Evolutionary conservation across 805 yeast genomes (phyloP).

Genomic region (Nakazawaea ambrosiae): DNA sequence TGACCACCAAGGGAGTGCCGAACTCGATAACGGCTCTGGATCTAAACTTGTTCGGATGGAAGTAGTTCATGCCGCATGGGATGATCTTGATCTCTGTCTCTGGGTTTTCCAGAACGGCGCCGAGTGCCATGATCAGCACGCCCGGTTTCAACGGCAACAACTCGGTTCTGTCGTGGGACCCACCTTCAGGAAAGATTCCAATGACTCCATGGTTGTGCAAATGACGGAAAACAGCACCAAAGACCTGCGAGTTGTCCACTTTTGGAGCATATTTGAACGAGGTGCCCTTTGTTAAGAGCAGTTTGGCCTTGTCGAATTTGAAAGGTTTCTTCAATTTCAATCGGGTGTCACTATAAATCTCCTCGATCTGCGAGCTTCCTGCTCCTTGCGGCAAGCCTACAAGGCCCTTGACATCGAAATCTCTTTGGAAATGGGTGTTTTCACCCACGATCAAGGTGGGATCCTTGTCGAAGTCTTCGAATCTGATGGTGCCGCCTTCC

Average conservation of each 20-base stretch:
- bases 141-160: conserved; percentile 92
- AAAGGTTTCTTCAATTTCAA: conserved; percentile 65
- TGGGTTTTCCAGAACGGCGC: conserved; percentile 74
- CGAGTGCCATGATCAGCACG: conserved; percentile 95
- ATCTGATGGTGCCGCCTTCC: conserved; percentile 45
- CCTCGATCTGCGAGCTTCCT: conserved; percentile 68
- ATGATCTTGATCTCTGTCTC: conserved; percentile 73
- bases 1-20: conserved; percentile 75
- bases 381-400: conserved; percentile 70
- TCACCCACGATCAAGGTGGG: conserved; percentile 55
- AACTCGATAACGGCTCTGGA: conserved; percentile 93
- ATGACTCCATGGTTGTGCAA: conserved; percentile 61
- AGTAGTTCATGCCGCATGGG: conserved; percentile 96
- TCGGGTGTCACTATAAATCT: conserved; percentile 65
- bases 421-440: conserved; percentile 59
- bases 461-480: conserved; percentile 41
- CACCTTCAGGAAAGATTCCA: conserved; percentile 98
- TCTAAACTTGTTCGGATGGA: conserved; percentile 91
- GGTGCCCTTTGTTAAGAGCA: conserved; percentile 44
- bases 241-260: conserved; percentile 76
- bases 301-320: conserved; percentile 39
- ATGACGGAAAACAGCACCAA: conserved; percentile 74
- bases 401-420: conserved; percentile 60
- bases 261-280: conserved; percentile 65
- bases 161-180: conserved; percentile 95